Conservation (phyloP, 352 stramenopile species). For the Thraustochytrium sp. region DNA sequence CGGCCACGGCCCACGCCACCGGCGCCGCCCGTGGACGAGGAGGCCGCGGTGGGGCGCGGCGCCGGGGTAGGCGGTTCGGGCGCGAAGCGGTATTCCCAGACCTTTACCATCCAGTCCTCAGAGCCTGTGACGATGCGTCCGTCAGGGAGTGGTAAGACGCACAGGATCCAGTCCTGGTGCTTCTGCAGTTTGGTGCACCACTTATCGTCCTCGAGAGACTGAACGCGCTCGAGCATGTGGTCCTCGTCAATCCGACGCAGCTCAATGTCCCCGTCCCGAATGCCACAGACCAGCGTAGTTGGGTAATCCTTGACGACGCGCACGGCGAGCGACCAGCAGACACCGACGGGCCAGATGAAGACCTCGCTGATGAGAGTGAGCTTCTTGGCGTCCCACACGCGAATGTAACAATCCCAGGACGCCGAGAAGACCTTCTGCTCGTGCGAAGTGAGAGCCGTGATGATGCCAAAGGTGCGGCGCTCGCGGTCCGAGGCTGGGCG, state of each 20-base stretch:
- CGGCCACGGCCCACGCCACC: too few relatives aligned
- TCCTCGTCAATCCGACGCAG: constrained; percentile 29
- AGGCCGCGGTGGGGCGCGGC: not conserved
- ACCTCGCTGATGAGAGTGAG: not conserved
- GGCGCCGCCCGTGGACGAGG: not conserved
- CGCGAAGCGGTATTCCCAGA: constrained; percentile 37
- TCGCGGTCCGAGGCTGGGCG: not conserved
- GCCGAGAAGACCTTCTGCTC: constrained; percentile 34
- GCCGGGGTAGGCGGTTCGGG: not conserved
- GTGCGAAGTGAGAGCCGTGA: constrained; percentile 6
- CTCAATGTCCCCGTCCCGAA: constrained; percentile 42
- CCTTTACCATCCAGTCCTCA: constrained; percentile 44
- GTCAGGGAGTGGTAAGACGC: constrained; percentile 22
- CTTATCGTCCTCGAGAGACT: constrained; percentile 6
- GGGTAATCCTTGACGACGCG: constrained; percentile 16
- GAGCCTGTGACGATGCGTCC: constrained; percentile 26
- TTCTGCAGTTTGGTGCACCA: constrained; percentile 8
- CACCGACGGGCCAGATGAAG: constrained; percentile 24
- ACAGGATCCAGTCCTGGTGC: constrained; percentile 21
- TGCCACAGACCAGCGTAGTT: constrained; percentile 18
- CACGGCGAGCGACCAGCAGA: constrained; percentile 24
- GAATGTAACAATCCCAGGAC: constrained; percentile 43
- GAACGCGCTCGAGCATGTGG: constrained; percentile 3
- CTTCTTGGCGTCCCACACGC: constrained; percentile 43
- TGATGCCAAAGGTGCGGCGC: not conserved